Conservation (phyloP, 2,329 filamentous ascomycete species). For the Colletotrichum sp. region DNA sequence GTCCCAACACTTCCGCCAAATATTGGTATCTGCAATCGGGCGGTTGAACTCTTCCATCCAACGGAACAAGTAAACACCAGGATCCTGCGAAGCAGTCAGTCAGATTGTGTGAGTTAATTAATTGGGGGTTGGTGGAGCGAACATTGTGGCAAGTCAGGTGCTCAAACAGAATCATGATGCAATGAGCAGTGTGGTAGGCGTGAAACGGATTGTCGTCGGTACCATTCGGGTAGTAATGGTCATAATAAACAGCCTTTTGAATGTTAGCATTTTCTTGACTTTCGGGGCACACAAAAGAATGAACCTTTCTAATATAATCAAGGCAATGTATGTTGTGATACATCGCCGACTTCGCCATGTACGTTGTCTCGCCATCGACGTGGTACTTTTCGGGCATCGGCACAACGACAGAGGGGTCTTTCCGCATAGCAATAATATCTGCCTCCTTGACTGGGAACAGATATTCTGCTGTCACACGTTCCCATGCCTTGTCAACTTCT, state of each 20-base stretch:
- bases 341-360: neutral
- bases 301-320: constrained; percentile 2
- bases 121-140: neutral
- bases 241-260: neutral
- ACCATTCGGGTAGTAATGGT: constrained; percentile 2
- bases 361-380: neutral
- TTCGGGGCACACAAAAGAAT: neutral
- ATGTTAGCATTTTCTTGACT: neutral
- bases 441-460: neutral
- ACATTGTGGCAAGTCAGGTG: neutral
- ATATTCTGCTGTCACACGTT: neutral
- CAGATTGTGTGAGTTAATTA: neutral
- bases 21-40: neutral
- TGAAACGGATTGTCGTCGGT: constrained; percentile 6
- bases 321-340: constrained; percentile 9
- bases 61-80: neutral
- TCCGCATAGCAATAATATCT: neutral
- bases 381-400: neutral
- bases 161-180: constrained; percentile 4
- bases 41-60: constrained; percentile 4
- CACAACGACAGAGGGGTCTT: neutral
- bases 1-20: constrained; percentile 4
- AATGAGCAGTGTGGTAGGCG: neutral
- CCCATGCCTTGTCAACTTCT: constrained; percentile 10
- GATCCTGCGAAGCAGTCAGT: neutral